Evolutionary conservation across 306 rosid genomes (phyloP), one percentile per base, ranked within the genome.

Genomic region (Ormosia semicastrata): DNA sequence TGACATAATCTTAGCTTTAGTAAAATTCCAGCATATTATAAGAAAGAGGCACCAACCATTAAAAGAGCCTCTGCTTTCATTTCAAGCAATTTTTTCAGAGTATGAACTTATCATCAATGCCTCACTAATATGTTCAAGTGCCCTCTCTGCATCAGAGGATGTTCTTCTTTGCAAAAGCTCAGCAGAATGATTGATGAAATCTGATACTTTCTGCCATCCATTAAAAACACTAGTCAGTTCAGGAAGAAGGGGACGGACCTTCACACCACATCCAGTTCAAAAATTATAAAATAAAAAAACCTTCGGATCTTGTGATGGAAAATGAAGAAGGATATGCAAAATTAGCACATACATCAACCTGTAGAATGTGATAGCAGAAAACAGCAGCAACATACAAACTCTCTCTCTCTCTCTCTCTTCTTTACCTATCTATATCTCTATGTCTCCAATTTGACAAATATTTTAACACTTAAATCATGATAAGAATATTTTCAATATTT

Each of bases 1-100:
- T 39, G 39, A 77, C 81, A 68, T 30, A 29, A 79, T 68, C 58
- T 64, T 66, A 56, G 65, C 53, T 72, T 63, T 18, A 80, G 30
- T 44, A 67, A 78, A 81, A 71, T 78, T 84, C 67, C 24, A 46
- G 69, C 72, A 56, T n/a, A 80, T 50, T 67, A 59, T n/a, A 76
- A 71, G 80, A 73, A 75, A 57, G 85, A 74, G 78, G 57, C 64
- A 79, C 93, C 78, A 66, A 95, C 99, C 97, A 67, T 75, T 83
- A 86, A 89, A 79, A 95, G 92, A 62, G 93, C 92, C 81, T 91
- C 92, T 14, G 97, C 98, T 87, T 95, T 95, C 98, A 92, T 86
- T 91, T 95, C 99, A 64, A 89, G 87, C 84, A 95, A 90, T 29
- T 86, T 86, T n/a, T 85, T 95, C 99, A 13, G 94, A 92, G 90